Evolutionary conservation across 192 early-diverging fungal species (phyloP), one percentile per base, ranked within the genome.

Genomic region (Entomortierella beljakovae): DNA sequence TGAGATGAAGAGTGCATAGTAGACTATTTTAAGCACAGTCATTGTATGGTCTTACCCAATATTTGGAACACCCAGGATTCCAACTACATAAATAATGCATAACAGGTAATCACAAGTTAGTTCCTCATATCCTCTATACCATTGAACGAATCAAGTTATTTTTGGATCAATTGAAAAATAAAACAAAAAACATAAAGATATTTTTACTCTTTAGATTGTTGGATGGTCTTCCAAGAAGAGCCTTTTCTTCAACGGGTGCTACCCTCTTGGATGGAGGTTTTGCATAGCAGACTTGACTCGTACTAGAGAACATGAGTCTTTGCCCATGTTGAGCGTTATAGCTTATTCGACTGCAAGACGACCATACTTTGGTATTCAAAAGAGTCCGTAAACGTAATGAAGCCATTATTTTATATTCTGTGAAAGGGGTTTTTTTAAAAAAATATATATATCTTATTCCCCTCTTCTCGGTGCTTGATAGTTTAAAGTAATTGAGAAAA

Each of bases 51-150:
- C n/a, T 80, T 91, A 93, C 63, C 94, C 94, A 69, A 95, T 90
- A 69, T 95, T 95, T 52, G 94, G 94, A 42, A 95, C 81, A 40
- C 94, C 94, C 31, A 95, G 91, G 42, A 94, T 89, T 58, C 92
- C 90, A 42, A 88, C 75, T 79, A 70, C 38, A 11, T 9, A 28
- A 60, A 34, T 7, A 49, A 43, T 25, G 31, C n/a, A 52, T n/a
- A 23, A 54, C 5, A 31, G 18, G 33, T 33, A 53, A 15, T 15
- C 11, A 53, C 6, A 55, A 28, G 38, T n/a, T 15, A 25, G 31
- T 65, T 28, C 28, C 26, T 61, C 37, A 49, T 20, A 0, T n/a
- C 10, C 37, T 15, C 54, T 46, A 11, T 22, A 28, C 16, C 16
- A n/a, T 18, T 43, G 20, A 25, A 25, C 2, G 53, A 38, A 55